Evolutionary conservation across 75 land plant species (phyloP), one percentile per base, ranked within the genome.

Genomic region (Pinus tabuliformis): DNA sequence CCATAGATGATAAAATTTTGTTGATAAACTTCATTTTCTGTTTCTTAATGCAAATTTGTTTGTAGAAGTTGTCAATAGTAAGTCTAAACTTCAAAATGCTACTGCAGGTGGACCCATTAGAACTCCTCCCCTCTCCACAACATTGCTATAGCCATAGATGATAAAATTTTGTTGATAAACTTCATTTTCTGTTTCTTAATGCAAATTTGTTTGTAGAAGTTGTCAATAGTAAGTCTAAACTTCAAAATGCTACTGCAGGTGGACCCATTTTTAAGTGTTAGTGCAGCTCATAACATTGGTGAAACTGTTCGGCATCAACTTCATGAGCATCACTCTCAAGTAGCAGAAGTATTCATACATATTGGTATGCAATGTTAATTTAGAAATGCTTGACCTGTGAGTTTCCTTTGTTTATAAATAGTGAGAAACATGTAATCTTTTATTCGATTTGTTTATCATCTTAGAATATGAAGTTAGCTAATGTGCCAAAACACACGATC

Each of bases 221-320:
- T 39, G 45, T 66, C 42, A 42, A 36, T 64, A n/a, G 52, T 36
- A 66, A 21, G 7, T 20, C 37, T n/a, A 37, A 36, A 68, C 2
- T 8, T 49, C 30, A 21, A 52, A 16, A 14, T 59, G 54, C 20
- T 52, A 18, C 16, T 73, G 63, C 78, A 94, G 99, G 99, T 96
- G 58, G 90, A 96, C 86, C 95, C 99, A 17, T 94, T 91, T 78
- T 80, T 85, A 21, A 96, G 98, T 85, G 97, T 96, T 39, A 91
- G 97, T 86, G 93, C 93, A 73, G 97, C 97, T 1, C 95, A 94
- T 84, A 81, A 87, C 70, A 86, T 96, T 77, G 99, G 97, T 70
- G 95, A 96, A 79, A 89, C 79, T 83, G 95, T 91, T 57, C 92
- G 93, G 24, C 83, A 64, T 59, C 84, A 88, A 54, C 79, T 96